These are phyloP conservation scores for Fusarium anguioides DNA, from an alignment of 2,329 filamentous ascomycete species.

Conservation along the genomic window DNA sequence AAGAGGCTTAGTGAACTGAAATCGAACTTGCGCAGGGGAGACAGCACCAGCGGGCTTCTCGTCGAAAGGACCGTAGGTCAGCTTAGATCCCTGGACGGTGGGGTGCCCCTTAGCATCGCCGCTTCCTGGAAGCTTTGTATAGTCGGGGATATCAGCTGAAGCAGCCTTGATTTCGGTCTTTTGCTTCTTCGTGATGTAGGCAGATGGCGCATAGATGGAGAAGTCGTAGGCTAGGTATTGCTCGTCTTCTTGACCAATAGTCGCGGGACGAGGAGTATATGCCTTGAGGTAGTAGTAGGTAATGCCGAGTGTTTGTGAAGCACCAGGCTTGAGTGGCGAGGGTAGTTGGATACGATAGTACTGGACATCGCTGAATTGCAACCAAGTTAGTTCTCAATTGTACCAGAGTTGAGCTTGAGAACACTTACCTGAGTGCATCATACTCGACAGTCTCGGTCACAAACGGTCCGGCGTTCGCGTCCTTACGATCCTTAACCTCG, in stretches of 20 bases:
- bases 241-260: slow-evolving; percentile 84
- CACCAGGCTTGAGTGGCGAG: slow-evolving; percentile 77
- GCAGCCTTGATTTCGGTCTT: slow-evolving; percentile 97
- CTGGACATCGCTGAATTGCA: slow-evolving; percentile 70
- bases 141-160: slow-evolving; percentile 82
- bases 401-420: not conserved
- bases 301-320: slow-evolving; percentile 87
- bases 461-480: slow-evolving; percentile 74
- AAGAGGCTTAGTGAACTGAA: slow-evolving; percentile 95
- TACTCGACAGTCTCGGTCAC: slow-evolving; percentile 74
- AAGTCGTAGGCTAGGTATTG: slow-evolving; percentile 90
- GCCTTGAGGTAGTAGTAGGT: slow-evolving; percentile 83
- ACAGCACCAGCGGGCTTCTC: slow-evolving; percentile 81
- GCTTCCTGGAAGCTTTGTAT: slow-evolving; percentile 75
- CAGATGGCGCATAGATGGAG: slow-evolving; percentile 84
- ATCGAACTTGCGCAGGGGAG: slow-evolving; percentile 81
- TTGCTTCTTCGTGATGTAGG: slow-evolving; percentile 89
- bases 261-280: slow-evolving; percentile 81
- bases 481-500: slow-evolving; percentile 93
- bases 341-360: slow-evolving; percentile 89
- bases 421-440: slow-evolving; percentile 66
- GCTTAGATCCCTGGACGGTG: slow-evolving; percentile 83
- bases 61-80: slow-evolving; percentile 90
- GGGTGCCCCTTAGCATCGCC: slow-evolving; percentile 74
- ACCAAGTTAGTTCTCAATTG: slow-evolving; percentile 24